Evolutionary conservation across 257 asterid genomes (phyloP), one percentile per base, ranked within the genome.

Genomic region (Solanum boliviense): DNA sequence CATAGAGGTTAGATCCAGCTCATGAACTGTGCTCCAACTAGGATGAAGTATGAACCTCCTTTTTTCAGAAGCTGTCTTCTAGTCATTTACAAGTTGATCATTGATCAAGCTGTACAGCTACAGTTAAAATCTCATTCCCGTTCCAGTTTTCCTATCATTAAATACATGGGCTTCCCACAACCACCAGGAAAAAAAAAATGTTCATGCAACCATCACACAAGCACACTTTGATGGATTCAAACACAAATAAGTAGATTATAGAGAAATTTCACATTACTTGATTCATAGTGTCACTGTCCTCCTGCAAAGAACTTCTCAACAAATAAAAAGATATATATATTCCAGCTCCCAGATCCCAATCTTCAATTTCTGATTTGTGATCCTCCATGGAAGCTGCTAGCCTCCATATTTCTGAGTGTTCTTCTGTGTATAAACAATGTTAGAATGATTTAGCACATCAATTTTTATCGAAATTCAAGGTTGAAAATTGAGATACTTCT

Each of bases 321-420:
- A 89, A 65, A 88, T 94, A 96, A 93, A 91, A 97, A 12, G 98
- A 95, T 83, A 95, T 89, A 90, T 93, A 97, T 88, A 97, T 85
- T 90, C 98, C 99, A 88, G 98, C 98, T 85, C 99, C 99, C 56
- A 97, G 92, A 89, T 97, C 98, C 98, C 98, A 97, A 86, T 95
- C 94, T 92, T 95, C 98, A 85, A 95, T 97, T 94, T 95, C 98
- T 75, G 96, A 93, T 89, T 92, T 95, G 89, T 92, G 91, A 88
- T 89, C 95, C 90, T 95, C 98, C 99, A 97, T 95, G 89, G 93
- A 87, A 31, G 93, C 93, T 46, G 93, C 94, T 82, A 96, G 89
- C 91, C 90, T 91, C 99, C 99, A 96, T 92, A 97, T 93, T 89
- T 96, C 98, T 3, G 91, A 46, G 91, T 96, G 95, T 87, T 94